Evolutionary conservation across 176 grass and related monocot species (phyloP), one percentile per base, ranked within the genome.

Genomic region (Oryza longistaminata): DNA sequence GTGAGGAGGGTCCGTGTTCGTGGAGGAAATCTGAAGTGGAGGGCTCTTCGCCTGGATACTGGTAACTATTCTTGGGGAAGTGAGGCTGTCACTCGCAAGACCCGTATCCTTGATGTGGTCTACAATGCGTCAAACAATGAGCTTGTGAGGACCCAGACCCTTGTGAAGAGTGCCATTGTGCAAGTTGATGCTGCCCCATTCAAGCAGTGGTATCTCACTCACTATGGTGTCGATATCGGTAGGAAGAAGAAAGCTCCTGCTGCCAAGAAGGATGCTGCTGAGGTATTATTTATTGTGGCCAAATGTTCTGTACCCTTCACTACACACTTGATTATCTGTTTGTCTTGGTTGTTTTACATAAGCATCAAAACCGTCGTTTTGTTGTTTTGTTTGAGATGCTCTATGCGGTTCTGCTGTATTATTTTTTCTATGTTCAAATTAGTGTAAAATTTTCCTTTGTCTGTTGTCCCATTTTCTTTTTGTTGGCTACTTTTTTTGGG

Each of bases 51-150:
- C 11, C 39, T 87, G 3, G 86, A 87, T 62, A 87, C 86, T 1
- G 86, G 86, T 65, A 88, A 88, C 86, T 88, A 83, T 5, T 64
- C 86, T 71, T 88, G 86, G 86, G 86, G 86, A 29, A 88, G 86
- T 71, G 86, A 88, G 73, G 86, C 73, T 52, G 73, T 77, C 0
- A 88, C 86, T 53, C 80, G 66, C 40, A 88, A 88, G 73, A 88
- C 86, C 11, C 86, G 86, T 76, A 75, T 87, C 65, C 10, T 87
- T 49, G 86, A 87, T 50, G 86, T 87, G 3, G 86, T 87, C 16
- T 87, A 87, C 86, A 87, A 87, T 48, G 79, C 86, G 0, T 87
- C 86, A 49, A 87, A 87, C 86, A 87, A 87, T 70, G 79, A 88
- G 66, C 80, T 88, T 77, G 86, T 88, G 0, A 62, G 80, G 2